These are phyloP conservation scores for Talaromyces verruculosus DNA, from an alignment of 2,329 filamentous ascomycete species.

Conservation along the genomic window DNA sequence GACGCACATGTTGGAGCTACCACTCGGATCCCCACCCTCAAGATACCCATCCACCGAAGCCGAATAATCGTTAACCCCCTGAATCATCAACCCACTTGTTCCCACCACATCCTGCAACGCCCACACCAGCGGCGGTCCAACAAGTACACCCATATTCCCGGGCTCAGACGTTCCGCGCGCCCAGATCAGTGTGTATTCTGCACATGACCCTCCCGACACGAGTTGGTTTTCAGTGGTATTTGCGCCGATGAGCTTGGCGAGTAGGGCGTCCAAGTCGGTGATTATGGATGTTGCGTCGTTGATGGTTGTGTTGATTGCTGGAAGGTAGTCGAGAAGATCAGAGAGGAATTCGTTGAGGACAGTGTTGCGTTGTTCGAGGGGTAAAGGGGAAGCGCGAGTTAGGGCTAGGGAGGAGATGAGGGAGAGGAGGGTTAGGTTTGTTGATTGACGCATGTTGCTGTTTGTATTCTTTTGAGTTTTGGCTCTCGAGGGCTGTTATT, in stretches of 20 bases:
- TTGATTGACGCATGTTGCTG: constrained; percentile 5
- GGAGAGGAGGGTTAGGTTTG: constrained; percentile 2
- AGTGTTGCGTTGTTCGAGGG: constrained; percentile 10
- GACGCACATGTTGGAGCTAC: constrained; percentile 23
- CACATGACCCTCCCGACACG: constrained; percentile 15
- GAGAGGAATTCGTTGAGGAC: constrained; percentile 22
- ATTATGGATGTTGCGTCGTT: constrained; percentile 15
- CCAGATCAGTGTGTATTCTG: constrained; percentile 25
- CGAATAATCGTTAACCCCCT: constrained; percentile 27
- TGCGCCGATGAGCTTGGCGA: constrained; percentile 20
- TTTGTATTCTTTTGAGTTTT: neutral
- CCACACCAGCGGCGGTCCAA: constrained; percentile 26
- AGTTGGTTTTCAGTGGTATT: constrained; percentile 24
- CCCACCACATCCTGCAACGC: constrained; percentile 23
- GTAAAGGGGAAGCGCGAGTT: neutral
- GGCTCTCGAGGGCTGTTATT: neutral
- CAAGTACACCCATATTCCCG: constrained; percentile 24
- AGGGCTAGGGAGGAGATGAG: constrained; percentile 8
- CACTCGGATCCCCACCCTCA: constrained; percentile 24
- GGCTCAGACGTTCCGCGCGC: constrained; percentile 27
- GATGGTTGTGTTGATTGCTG: constrained; percentile 20
- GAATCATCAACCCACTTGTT: constrained; percentile 22
- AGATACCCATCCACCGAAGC: constrained; percentile 26
- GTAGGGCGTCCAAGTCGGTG: constrained; percentile 19
- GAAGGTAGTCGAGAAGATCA: constrained; percentile 21